Evolutionary conservation across 768 basidiomycete species (phyloP).

Genomic region (Macrolepiota dolichaula): DNA sequence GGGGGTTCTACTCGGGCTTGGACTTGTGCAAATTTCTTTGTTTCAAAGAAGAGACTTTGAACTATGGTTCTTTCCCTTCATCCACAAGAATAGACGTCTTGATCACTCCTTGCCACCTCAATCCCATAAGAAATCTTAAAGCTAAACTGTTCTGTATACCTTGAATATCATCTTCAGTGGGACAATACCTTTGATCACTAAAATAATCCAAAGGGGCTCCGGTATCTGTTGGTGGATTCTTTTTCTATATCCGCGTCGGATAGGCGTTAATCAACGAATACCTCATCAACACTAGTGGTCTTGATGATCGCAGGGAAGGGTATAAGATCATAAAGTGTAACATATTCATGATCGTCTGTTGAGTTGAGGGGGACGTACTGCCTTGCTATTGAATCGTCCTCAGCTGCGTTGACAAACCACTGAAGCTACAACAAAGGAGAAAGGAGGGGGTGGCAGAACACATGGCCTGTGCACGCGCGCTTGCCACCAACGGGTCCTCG

Average conservation of each 20-base stretch:
- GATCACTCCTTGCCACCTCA: not conserved
- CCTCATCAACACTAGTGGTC: conserved; percentile 3
- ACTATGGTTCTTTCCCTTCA: conserved; percentile 9
- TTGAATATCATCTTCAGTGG: not conserved
- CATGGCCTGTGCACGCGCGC: conserved; percentile 5
- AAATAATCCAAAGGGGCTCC: not conserved
- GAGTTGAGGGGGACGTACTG: not conserved
- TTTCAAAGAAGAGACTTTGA: not conserved
- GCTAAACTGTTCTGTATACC: not conserved
- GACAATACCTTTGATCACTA: not conserved
- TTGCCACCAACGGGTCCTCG: not conserved
- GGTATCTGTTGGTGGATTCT: conserved; percentile 2
- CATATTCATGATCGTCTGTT: not conserved
- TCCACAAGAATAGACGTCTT: not conserved
- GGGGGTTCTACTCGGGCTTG: conserved; percentile 11
- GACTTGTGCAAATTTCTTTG: not conserved
- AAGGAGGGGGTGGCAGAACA: not conserved
- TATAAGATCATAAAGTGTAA: no score
- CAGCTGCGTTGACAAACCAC: conserved; percentile 10
- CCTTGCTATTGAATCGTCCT: not conserved
- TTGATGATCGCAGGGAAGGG: conserved; percentile 7
- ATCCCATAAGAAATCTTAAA: not conserved
- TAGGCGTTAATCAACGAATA: not conserved
- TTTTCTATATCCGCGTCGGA: not conserved
- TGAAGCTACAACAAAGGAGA: not conserved